Evolutionary conservation across 192 early-diverging fungal species (phyloP), one percentile per base, ranked within the genome.

Genomic region (Paraglomus brasilianum): DNA sequence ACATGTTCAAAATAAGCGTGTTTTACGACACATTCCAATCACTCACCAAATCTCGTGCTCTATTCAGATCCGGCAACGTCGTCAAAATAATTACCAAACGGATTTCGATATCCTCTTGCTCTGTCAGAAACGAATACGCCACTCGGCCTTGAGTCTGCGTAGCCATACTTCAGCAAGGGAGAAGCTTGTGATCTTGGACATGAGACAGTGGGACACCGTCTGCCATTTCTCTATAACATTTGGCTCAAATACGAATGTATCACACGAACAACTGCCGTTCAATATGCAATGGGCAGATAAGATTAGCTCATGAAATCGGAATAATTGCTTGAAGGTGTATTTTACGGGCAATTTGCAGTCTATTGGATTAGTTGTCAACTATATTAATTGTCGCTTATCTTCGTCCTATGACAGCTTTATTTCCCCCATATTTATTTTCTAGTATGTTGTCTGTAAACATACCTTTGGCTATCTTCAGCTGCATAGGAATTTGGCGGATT

Each of bases 401-500:
- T 21, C 49, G 8, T 66, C 19, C 17, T 15, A 1, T 36, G 17
- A 19, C 36, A 66, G 64, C 14, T 0, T 69, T 1, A 21, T 69
- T 15, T 69, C 58, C 21, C n/a, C n/a, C n/a, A n/a, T 55, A n/a
- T n/a, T n/a, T n/a, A n/a, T n/a, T n/a, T n/a, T n/a, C n/a, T n/a
- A n/a, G n/a, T n/a, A n/a, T n/a, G n/a, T n/a, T n/a, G 19, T 42
- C 68, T 13, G 19, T 42, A 69, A 44, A 44, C 68, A 69, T 40
- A 58, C 44, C 42, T 24, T 46, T 53, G 58, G 45, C 13, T 62
- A 62, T 8, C 14, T 72, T 15, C 67, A 38, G 38, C 43, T 72
- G 13, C 70, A 72, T 45, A n/a, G 67, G 13, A 8, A 5, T 70
- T 21, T 70, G 61, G 60, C 14, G 70, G 70, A 5, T 30, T 72